Base-by-base conservation (phyloP, 148 eudicot species). In the Camellia japonica region DNA sequence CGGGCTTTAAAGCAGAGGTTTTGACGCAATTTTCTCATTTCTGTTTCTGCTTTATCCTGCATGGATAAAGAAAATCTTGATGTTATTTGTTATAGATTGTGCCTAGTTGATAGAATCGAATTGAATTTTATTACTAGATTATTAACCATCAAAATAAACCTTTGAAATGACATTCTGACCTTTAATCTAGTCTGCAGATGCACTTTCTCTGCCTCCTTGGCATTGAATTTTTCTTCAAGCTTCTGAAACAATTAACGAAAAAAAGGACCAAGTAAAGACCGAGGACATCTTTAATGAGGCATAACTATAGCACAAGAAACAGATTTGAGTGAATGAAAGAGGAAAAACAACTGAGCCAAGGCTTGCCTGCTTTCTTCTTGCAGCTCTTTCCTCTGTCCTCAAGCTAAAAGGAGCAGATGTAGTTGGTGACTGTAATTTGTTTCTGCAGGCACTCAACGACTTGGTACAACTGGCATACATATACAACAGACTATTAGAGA, bases 31-130 rank as follows among this genome's bases (percentile, higher is more conserved):
- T 87, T 94, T 71, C 82, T 87, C 16, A 90, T 74, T 82, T 90
- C 93, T 38, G 85, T 85, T 85, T 88, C 93, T 80, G 96, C 90
- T 80, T 90, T 93, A 81, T 90, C 92, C 97, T 92, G 93, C 77
- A 85, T n/a, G 41, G 46, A 20, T 18, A 43, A 54, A 61, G 5
- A 71, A 60, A 23, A 64, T 41, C 18, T 41, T 59, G 77, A 41
- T 16, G 43, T 23, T 66, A 38, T 49, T 54, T 13, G 38, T 61
- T 66, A 38, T 49, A 73, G 0, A 3, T 30, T 54, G 46, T 3
- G 5, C 20, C n/a, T 60, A 18, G 63, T 60, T 3, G 7, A 30
- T 30, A 30, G 38, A 30, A 30, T 30, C 38, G 38, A 30, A 30
- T 30, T 30, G 38, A 30, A 30, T 30, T 30, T 30, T 30, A 30